Conservation (phyloP, 768 basidiomycete species). For the Tricholoma saponaceum region DNA sequence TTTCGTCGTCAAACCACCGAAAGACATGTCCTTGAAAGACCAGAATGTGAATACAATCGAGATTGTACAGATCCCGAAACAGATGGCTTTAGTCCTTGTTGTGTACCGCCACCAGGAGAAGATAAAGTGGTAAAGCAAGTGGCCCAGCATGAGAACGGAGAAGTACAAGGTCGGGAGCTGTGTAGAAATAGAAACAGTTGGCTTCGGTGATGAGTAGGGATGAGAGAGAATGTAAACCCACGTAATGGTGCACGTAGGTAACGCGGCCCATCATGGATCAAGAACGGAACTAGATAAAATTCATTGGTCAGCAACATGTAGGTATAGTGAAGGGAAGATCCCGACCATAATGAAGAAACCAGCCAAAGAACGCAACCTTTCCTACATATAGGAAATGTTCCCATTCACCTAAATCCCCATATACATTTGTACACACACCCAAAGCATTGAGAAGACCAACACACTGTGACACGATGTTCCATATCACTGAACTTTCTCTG, state of each 20-base stretch:
- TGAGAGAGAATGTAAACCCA: slow-evolving; percentile 37
- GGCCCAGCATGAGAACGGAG: slow-evolving; percentile 86
- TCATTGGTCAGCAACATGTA: not conserved
- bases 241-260: slow-evolving; percentile 95
- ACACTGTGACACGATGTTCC: slow-evolving; percentile 77
- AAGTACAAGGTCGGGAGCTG: slow-evolving; percentile 97
- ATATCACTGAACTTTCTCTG: slow-evolving; percentile 93
- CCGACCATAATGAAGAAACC: slow-evolving; percentile 90
- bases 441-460: slow-evolving; percentile 22
- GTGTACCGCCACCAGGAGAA: slow-evolving; percentile 71
- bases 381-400: slow-evolving; percentile 91
- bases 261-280: slow-evolving; percentile 98
- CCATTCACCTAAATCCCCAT: slow-evolving; percentile 76
- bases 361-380: slow-evolving; percentile 89
- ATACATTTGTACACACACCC: not conserved
- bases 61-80: slow-evolving; percentile 60
- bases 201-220: not conserved
- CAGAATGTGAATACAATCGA: slow-evolving; percentile 78
- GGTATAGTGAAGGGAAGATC: slow-evolving; percentile 3
- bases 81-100: slow-evolving; percentile 60
- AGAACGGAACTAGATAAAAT: slow-evolving; percentile 85
- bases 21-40: slow-evolving; percentile 91
- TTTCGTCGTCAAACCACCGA: slow-evolving; percentile 43
- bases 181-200: not conserved
- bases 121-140: slow-evolving; percentile 89